These are phyloP conservation scores for Blastobotrys apis DNA, from an alignment of 1,139 yeast species.

Conservation along the genomic window DNA sequence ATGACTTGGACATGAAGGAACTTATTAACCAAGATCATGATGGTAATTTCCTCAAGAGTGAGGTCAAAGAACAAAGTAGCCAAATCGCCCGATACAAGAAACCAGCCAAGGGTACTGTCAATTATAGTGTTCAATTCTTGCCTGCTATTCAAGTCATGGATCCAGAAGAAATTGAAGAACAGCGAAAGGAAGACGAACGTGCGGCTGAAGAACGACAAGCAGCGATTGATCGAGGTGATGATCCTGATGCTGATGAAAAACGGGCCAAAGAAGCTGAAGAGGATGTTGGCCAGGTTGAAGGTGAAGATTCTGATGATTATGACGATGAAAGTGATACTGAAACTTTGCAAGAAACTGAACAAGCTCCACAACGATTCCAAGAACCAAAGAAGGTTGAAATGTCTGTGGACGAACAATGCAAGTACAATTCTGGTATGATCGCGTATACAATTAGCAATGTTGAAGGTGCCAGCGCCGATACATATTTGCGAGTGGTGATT, in stretches of 20 bases:
- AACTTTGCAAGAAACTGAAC: constrained; percentile 21
- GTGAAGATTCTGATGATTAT: constrained; percentile 31
- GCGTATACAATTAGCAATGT: constrained; percentile 57
- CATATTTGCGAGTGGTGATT: constrained; percentile 66
- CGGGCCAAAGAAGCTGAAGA: constrained; percentile 15
- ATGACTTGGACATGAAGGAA: constrained; percentile 62
- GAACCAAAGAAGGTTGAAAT: constrained; percentile 51
- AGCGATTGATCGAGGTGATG: constrained; percentile 27
- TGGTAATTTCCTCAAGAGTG: constrained; percentile 59
- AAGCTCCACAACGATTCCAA: constrained; percentile 25
- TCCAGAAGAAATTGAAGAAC: constrained; percentile 64
- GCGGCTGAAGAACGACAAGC: constrained; percentile 32
- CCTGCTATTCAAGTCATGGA: constrained; percentile 77
- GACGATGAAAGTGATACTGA: constrained; percentile 36
- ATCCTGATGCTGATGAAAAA: constrained; percentile 28
- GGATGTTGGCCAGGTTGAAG: constrained; percentile 23
- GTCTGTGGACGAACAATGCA: constrained; percentile 53
- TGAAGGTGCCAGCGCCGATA: constrained; percentile 42
- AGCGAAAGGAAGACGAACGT: constrained; percentile 36
- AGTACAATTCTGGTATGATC: constrained; percentile 70
- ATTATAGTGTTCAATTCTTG: constrained; percentile 72
- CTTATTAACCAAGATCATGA: constrained; percentile 58
- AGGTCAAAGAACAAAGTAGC: constrained; percentile 53
- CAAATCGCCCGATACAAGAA: constrained; percentile 61
- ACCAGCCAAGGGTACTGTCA: constrained; percentile 76